These are phyloP conservation scores for Pichia rugopelliculosa DNA, from an alignment of 805 yeast species.

Conservation along the genomic window DNA sequence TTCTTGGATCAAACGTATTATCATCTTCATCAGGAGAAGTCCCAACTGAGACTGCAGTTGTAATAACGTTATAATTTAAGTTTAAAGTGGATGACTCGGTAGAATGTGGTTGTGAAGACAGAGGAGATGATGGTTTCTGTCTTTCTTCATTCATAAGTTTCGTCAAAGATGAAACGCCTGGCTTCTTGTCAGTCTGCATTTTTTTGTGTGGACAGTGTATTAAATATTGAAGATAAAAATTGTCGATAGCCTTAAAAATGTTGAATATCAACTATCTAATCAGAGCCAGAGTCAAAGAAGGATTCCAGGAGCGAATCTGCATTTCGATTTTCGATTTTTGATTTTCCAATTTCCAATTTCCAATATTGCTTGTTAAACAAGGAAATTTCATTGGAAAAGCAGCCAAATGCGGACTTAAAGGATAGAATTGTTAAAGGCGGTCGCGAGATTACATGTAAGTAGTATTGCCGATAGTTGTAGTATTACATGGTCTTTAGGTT, in stretches of 20 bases:
- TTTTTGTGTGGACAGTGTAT: neutral
- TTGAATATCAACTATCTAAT: neutral
- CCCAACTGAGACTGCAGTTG: constrained; percentile 30
- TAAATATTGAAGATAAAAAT: neutral
- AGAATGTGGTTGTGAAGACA: constrained; percentile 7
- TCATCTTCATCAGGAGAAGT: constrained; percentile 25
- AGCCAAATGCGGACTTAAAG: no score
- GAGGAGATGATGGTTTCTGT: constrained; percentile 13
- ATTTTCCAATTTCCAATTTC: no score
- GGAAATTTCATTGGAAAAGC: neutral
- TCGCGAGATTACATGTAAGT: neutral
- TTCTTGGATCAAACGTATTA: constrained; percentile 12
- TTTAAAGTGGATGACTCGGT: constrained; percentile 3
- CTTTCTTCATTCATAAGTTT: constrained; percentile 28
- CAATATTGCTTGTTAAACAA: neutral
- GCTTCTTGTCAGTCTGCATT: constrained; percentile 11
- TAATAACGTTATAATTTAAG: constrained; percentile 23
- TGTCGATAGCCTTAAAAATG: neutral
- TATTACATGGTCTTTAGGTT: no score
- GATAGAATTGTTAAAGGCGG: no score
- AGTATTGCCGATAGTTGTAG: no score
- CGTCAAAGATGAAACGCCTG: constrained; percentile 28
- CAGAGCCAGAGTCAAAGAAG: neutral
- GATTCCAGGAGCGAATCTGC: neutral
- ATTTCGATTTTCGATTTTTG: no score